Conservation (phyloP, 2,329 filamentous ascomycete species). For the Claviceps arundinis region DNA sequence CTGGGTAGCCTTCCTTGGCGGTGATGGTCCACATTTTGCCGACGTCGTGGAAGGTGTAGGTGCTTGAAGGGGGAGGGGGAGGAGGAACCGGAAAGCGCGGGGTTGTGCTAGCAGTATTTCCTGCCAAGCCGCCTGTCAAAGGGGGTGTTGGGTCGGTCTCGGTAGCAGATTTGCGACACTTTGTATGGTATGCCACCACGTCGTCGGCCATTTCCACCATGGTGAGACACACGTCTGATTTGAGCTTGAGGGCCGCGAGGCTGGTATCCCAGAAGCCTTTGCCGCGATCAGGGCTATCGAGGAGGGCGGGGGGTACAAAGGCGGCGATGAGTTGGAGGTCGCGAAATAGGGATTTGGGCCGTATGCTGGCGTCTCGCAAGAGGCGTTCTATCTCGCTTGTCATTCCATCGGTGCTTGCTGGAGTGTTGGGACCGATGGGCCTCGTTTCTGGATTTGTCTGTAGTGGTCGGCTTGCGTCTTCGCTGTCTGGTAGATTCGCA, state of each 20-base stretch:
- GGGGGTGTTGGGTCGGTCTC: slow-evolving; percentile 20
- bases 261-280: slow-evolving; percentile 88
- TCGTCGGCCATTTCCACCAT: slow-evolving; percentile 53
- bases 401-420: slow-evolving; percentile 49
- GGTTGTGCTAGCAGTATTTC: too few relatives aligned
- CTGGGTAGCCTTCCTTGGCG: slow-evolving; percentile 72
- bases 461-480: slow-evolving; percentile 21
- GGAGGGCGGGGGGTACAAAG: slow-evolving; percentile 45
- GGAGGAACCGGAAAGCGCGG: too few relatives aligned
- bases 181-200: slow-evolving; percentile 47
- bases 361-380: slow-evolving; percentile 52
- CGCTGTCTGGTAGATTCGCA: slow-evolving; percentile 13
- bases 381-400: slow-evolving; percentile 53
- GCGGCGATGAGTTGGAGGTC: slow-evolving; percentile 64
- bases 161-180: slow-evolving; percentile 38
- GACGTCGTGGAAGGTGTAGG: slow-evolving; percentile 65
- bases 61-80: slow-evolving; percentile 32
- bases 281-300: slow-evolving; percentile 49
- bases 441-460: slow-evolving; percentile 34
- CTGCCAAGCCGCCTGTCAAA: slow-evolving; percentile 20
- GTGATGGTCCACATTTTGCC: slow-evolving; percentile 86
- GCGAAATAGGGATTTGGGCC: slow-evolving; percentile 70
- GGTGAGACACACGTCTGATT: slow-evolving; percentile 73
- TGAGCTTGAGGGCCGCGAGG: slow-evolving; percentile 74
- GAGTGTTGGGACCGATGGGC: slow-evolving; percentile 33